phyloP scores from a whole-genome alignment of 257 asterid genomes.

The Primulina huaijiensis region DNA sequence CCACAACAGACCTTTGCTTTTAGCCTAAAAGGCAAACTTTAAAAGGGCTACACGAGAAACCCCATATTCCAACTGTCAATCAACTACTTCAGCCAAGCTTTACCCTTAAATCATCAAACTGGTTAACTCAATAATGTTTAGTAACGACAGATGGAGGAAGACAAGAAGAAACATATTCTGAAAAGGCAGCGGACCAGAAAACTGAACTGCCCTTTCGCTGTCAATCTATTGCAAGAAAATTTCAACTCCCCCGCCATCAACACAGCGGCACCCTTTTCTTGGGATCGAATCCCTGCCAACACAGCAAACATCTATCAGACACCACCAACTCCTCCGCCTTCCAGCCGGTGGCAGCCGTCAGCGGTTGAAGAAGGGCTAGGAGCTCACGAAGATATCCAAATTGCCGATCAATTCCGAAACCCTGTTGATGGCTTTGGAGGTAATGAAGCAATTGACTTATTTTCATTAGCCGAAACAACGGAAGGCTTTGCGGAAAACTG shows the following conservation, averaged over 20 bases:
- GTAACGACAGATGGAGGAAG: constrained; percentile 39
- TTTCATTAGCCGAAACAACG: constrained; percentile 56
- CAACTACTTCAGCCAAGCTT: constrained; percentile 24
- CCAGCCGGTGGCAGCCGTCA: constrained; percentile 43
- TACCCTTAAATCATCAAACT: constrained; percentile 13
- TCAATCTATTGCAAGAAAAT: constrained; percentile 2
- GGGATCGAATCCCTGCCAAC: constrained; percentile 68
- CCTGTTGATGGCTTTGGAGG: constrained; percentile 23
- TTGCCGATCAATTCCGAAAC: not conserved
- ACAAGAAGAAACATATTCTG: constrained; percentile 35
- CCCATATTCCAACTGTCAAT: constrained; percentile 45
- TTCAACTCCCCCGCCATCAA: constrained; percentile 12
- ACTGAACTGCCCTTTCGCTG: constrained; percentile 40
- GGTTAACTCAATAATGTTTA: not conserved
- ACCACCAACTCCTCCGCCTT: constrained; percentile 53
- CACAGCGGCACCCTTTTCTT: constrained; percentile 75
- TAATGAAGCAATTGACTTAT: constrained; percentile 45
- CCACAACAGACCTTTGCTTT: not conserved
- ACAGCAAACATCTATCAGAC: constrained; percentile 5
- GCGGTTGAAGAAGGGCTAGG: not conserved
- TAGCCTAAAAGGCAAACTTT: constrained; percentile 35
- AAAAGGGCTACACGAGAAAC: constrained; percentile 49
- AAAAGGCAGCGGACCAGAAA: constrained; percentile 40
- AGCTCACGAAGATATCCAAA: not conserved
- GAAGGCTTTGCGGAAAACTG: constrained; percentile 31